Evolutionary conservation across 2,329 filamentous ascomycete species (phyloP).

Genomic region (Colletotrichum tropicale): DNA sequence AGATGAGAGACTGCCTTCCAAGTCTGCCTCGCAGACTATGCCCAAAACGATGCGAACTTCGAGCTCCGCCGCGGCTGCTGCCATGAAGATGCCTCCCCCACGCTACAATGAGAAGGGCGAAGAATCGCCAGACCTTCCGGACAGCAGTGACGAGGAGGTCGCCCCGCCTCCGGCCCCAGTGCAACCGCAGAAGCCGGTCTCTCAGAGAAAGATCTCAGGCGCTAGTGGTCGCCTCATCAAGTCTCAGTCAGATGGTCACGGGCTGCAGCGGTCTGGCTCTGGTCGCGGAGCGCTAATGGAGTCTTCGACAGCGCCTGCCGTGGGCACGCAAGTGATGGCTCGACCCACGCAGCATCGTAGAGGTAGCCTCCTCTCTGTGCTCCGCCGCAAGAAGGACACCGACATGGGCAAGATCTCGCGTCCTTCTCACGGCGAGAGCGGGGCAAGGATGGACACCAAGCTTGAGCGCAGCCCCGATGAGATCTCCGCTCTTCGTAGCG

Average conservation of each 20-base stretch:
- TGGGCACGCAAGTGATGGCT: constrained; percentile 21
- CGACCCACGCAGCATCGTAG: constrained; percentile 40
- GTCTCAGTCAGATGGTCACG: constrained; percentile 22
- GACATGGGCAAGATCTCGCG: constrained; percentile 60
- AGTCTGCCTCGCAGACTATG: constrained; percentile 68
- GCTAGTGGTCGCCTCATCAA: constrained; percentile 20
- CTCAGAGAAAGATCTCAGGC: constrained; percentile 15
- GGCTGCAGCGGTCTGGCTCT: constrained; percentile 45
- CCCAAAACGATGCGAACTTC: constrained; percentile 35
- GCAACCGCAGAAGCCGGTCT: constrained; percentile 23
- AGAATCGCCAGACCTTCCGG: constrained; percentile 63
- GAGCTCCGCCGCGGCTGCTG: constrained; percentile 36
- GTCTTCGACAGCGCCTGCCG: constrained; percentile 24
- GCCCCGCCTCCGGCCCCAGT: neutral
- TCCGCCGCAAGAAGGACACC: constrained; percentile 68
- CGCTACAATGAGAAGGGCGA: constrained; percentile 49
- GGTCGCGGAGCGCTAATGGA: constrained; percentile 39
- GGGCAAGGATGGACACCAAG: constrained; percentile 65
- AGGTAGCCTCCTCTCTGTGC: constrained; percentile 60
- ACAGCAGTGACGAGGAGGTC: constrained; percentile 58
- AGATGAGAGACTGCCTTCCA: constrained; percentile 65
- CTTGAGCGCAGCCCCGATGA: constrained; percentile 64
- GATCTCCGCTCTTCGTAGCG: constrained; percentile 48
- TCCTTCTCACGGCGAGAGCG: constrained; percentile 56
- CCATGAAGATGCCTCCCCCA: constrained; percentile 34